Conservation (phyloP, 176 grass and related monocot species). For the Zoysia japonica region DNA sequence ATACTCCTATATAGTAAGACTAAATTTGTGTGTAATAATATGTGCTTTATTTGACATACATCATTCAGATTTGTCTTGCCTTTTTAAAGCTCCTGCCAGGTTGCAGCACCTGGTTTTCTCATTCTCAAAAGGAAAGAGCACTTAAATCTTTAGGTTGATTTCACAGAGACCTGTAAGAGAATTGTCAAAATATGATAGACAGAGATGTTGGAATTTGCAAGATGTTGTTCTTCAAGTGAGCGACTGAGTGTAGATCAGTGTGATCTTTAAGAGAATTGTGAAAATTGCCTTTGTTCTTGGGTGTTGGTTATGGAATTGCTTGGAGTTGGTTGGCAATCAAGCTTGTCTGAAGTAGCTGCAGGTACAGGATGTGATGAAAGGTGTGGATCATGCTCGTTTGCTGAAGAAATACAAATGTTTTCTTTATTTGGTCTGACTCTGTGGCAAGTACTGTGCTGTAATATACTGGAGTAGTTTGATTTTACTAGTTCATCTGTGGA, state of each 20-base stretch:
- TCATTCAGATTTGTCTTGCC: conserved; percentile 25
- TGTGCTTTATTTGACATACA: background rate
- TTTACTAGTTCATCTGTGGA: conserved; percentile 1
- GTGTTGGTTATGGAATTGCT: conserved; percentile 37
- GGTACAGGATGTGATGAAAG: conserved; percentile 47
- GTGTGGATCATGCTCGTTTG: conserved; percentile 29
- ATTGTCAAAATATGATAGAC: no score
- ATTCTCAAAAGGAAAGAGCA: background rate
- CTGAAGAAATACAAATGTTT: background rate
- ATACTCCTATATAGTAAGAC: conserved; percentile 27
- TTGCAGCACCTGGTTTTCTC: conserved; percentile 11
- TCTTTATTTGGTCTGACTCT: conserved; percentile 17
- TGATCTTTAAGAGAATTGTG: background rate
- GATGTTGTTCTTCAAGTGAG: no score
- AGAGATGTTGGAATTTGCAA: no score
- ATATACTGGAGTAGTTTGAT: conserved; percentile 3
- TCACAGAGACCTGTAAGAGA: no score
- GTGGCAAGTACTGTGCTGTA: conserved; percentile 18
- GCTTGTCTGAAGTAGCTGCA: conserved; percentile 51
- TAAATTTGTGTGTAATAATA: conserved; percentile 13
- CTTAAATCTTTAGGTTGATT: background rate
- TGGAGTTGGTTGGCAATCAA: conserved; percentile 58
- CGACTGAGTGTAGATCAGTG: background rate
- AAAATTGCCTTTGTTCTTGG: conserved; percentile 27
- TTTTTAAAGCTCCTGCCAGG: background rate